Evolutionary conservation across 2,329 filamentous ascomycete genomes (phyloP).

Genomic region (Ophiostoma quercus): DNA sequence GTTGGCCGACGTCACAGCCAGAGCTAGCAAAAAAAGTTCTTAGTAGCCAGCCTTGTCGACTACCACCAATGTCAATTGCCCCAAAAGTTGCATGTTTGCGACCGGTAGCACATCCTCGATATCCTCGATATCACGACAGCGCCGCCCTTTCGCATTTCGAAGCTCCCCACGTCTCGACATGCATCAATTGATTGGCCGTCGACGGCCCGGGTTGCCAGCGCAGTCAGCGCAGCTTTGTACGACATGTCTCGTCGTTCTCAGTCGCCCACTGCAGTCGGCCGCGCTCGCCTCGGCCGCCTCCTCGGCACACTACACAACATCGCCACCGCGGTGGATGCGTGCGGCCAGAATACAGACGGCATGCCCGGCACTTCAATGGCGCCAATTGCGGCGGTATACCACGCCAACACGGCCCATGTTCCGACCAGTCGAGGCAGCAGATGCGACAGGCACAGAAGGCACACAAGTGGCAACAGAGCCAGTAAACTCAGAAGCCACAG

Average conservation of each 20-base stretch:
- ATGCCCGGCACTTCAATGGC: neutral
- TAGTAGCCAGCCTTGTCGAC: neutral
- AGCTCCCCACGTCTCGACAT: neutral
- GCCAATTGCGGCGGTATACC: constrained; percentile 11
- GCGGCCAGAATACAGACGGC: neutral
- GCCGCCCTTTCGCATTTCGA: neutral
- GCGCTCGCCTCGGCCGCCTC: neutral
- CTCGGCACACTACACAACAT: neutral
- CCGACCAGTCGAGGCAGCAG: neutral
- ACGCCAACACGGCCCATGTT: constrained; percentile 1
- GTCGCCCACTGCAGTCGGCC: neutral
- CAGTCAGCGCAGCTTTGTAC: constrained; percentile 19
- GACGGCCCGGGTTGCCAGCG: constrained; percentile 8
- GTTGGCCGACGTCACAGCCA: neutral
- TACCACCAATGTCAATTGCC: neutral
- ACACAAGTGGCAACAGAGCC: neutral
- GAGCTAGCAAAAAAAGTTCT: constrained; percentile 4
- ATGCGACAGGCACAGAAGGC: neutral
- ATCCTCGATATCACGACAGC: neutral
- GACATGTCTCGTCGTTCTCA: neutral
- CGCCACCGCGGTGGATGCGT: neutral
- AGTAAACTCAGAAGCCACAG: neutral
- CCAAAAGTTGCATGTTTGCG: neutral
- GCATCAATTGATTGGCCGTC: constrained; percentile 19
- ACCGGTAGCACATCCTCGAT: neutral